Percentiles rank a stretch among this genome's conserved stretches.
Evolutionary conservation across 192 early-diverging fungal species (phyloP).

Genomic region (Backusella sp.): DNA sequence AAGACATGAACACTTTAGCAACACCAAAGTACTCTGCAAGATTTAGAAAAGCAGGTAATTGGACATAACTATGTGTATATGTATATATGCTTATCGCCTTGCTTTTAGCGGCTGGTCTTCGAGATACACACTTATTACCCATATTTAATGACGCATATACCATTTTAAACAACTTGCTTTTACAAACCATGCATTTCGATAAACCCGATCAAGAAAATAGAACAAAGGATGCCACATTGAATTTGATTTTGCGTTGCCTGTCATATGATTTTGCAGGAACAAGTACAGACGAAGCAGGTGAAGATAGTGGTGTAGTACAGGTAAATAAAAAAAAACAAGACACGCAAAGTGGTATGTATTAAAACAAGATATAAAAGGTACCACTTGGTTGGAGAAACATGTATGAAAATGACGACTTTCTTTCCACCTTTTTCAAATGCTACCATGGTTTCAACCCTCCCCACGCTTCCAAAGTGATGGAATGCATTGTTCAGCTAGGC

Average conservation of each 20-base stretch:
- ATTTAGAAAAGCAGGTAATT: constrained; percentile 58
- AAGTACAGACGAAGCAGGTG: constrained; percentile 71
- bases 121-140: constrained; percentile 38
- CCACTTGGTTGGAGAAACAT: constrained; percentile 76
- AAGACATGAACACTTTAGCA: constrained; percentile 68
- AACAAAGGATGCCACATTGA: constrained; percentile 50
- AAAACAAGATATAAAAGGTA: constrained; percentile 39
- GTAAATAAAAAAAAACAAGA: constrained; percentile 24
- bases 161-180: constrained; percentile 42
- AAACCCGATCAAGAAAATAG: constrained; percentile 35
- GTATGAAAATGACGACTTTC: constrained; percentile 68
- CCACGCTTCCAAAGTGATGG: constrained; percentile 63
- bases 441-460: constrained; percentile 60
- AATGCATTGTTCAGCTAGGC: constrained; percentile 75
- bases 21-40: constrained; percentile 56
- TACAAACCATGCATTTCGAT: constrained; percentile 33
- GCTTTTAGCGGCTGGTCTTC: constrained; percentile 40
- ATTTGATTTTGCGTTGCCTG: constrained; percentile 65
- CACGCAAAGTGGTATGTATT: no score
- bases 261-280: constrained; percentile 81
- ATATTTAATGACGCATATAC: constrained; percentile 29
- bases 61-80: no score
- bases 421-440: constrained; percentile 71
- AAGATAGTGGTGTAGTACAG: constrained; percentile 68
- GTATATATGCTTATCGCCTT: no score